Conservation (phyloP, 352 stramenopile genomes). For the Globisporangium emineosum region DNA sequence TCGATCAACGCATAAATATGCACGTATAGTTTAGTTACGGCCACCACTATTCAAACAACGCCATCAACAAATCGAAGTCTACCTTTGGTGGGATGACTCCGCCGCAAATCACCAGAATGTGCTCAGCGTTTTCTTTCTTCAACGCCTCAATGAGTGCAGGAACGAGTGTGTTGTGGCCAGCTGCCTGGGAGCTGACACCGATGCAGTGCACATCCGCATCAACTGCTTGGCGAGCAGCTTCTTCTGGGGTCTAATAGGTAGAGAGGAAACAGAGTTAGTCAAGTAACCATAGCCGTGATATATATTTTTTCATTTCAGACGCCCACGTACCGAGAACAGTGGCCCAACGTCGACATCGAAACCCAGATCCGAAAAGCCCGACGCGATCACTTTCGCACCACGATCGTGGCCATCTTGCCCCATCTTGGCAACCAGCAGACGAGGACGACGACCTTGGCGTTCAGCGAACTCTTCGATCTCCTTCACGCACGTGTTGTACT, state of each 20-base stretch:
- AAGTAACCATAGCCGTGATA: neutral
- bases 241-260: constrained; percentile 40
- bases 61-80: no score
- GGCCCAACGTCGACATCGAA: constrained; percentile 98
- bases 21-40: neutral
- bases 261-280: neutral
- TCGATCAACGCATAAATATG: neutral
- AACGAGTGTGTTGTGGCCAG: constrained; percentile 95
- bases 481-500: constrained; percentile 89
- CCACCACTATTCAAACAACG: no score
- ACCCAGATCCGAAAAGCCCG: constrained; percentile 94
- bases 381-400: constrained; percentile 96
- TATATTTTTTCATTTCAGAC: neutral
- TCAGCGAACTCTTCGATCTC: constrained; percentile 93
- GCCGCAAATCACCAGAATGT: constrained; percentile 94
- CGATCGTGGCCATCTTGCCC: constrained; percentile 97
- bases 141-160: constrained; percentile 91
- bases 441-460: constrained; percentile 88
- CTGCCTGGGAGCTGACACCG: constrained; percentile 89
- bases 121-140: constrained; percentile 85
- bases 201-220: constrained; percentile 96
- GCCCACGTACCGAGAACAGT: constrained; percentile 86
- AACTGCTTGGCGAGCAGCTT: constrained; percentile 77
- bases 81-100: constrained; percentile 93
- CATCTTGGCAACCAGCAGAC: constrained; percentile 96